Conservation (phyloP, 2,329 filamentous ascomycete species). For the Fusarium sp. region DNA sequence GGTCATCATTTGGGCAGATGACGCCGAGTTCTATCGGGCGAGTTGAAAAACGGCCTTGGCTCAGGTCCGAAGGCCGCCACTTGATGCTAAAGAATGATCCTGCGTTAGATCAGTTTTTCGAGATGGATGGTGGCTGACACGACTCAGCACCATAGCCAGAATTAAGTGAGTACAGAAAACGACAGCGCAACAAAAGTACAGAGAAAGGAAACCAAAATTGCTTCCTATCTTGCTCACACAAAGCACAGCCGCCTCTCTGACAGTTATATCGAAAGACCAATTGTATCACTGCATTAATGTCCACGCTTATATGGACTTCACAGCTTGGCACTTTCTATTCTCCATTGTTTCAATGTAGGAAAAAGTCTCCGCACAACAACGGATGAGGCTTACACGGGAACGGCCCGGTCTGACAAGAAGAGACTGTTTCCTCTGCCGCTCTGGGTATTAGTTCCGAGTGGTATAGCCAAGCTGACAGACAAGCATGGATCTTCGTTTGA, state of each 20-base stretch:
- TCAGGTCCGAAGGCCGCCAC: background rate
- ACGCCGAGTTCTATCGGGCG: constrained; percentile 7
- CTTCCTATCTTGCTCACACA: background rate
- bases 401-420: constrained; percentile 27
- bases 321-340: background rate
- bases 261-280: background rate
- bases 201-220: background rate
- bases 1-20: background rate
- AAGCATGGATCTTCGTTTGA: background rate
- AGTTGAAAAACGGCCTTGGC: background rate
- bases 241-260: background rate
- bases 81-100: background rate
- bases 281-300: background rate
- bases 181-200: background rate
- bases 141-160: background rate
- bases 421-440: background rate
- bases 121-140: background rate
- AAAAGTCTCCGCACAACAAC: constrained; percentile 5
- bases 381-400: constrained; percentile 20
- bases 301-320: background rate
- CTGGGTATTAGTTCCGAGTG: constrained; percentile 14
- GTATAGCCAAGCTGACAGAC: background rate
- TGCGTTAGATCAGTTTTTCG: background rate
- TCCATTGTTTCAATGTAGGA: background rate
- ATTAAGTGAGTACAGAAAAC: background rate